Percentiles rank a stretch among this genome's conserved stretches.
Conservation (phyloP, 305 asterid genomes). For the Fraxinus sp. region DNA sequence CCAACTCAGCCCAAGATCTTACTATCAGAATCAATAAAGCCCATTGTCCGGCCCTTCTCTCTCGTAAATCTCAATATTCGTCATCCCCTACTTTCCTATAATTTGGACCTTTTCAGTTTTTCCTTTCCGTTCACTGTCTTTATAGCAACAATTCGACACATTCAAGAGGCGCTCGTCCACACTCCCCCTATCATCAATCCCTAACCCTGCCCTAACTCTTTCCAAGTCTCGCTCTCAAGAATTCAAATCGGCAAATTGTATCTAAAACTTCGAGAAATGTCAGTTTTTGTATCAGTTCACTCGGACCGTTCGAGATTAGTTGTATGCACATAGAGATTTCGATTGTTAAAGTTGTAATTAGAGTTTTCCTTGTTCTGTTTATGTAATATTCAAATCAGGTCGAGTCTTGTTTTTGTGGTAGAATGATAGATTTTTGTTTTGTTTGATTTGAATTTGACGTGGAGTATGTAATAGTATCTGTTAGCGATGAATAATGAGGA, state of each 20-base stretch:
- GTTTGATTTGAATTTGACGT: background rate
- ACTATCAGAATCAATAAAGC: background rate
- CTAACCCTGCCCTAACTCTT: background rate
- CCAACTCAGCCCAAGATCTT: background rate
- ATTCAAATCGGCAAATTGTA: background rate
- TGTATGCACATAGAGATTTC: background rate
- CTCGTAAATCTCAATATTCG: background rate
- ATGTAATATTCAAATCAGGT: slow-evolving; percentile 3
- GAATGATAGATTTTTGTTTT: background rate
- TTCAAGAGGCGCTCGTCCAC: background rate
- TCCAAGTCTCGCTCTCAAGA: background rate
- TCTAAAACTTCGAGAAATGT: background rate
- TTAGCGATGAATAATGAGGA: slow-evolving; percentile 20
- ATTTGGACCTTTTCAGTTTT: background rate
- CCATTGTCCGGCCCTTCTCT: background rate
- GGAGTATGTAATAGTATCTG: slow-evolving; percentile 16
- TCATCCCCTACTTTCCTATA: background rate
- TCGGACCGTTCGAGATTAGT: slow-evolving; percentile 11
- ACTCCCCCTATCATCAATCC: slow-evolving; percentile 1
- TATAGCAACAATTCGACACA: background rate
- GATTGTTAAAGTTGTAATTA: background rate
- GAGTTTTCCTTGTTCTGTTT: slow-evolving; percentile 1
- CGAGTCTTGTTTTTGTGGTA: background rate
- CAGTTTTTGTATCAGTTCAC: background rate
- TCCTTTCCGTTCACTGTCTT: background rate